Base-by-base conservation (phyloP, 179 eudicot species). In the Beta lomatogona region DNA sequence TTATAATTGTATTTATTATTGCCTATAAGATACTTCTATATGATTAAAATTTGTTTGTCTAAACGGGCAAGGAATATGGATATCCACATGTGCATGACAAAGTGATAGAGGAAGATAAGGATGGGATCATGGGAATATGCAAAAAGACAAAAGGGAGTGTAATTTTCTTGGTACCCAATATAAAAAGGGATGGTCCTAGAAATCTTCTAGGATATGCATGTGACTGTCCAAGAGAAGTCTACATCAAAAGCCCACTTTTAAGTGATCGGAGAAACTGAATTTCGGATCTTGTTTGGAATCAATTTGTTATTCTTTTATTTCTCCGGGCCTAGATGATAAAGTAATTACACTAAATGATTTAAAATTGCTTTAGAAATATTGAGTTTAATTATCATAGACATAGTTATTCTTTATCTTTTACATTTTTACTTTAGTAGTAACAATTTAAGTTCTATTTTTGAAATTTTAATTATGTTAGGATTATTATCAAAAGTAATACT, bases 91-190 rank as follows among this genome's bases (percentile, higher is more conserved):
- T 28, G 50, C 28, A 15, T 18, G 19, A 10, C 5, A 28, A 21
- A 1, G 18, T n/a, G 48, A 75, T 9, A 55, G 41, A 44, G 59
- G 78, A 3, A 18, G 50, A 77, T 28, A 66, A 54, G 31, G 15
- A 12, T 8, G 22, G 25, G 85, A 80, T 75, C 80, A 83, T 83
- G 80, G 19, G 85, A 80, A 79, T 83, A 83, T 83, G 80, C 86
- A 0, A 60, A 75, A 80, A 70, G 79, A 54, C 31, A 48, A 19
- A 72, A 45, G 3, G 48, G 57, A 46, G 55, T 61, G 71, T 77
- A 50, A 44, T 71, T 50, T 70, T 77, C 81, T 36, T 14, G 9
- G 63, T 76, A 61, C 19, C 41, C 44, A 76, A 45, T 45, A 50
- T 16, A n/a, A 71, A 82, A 82, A 19, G 72, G 2, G 64, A 66